Conservation (phyloP, 2,329 filamentous ascomycete genomes). For the Metarhizium guizhouense region DNA sequence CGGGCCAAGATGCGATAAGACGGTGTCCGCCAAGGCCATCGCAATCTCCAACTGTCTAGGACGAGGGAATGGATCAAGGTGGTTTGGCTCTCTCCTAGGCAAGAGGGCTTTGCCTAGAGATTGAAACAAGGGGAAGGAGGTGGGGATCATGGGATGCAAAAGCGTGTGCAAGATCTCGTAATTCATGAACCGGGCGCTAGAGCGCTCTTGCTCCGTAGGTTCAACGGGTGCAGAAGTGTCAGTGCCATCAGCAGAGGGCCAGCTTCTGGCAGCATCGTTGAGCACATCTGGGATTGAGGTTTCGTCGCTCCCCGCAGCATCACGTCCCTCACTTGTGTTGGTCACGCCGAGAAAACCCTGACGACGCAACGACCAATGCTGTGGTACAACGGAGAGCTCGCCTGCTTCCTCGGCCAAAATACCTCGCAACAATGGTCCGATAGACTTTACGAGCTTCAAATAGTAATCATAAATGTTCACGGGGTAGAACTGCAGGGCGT, state of each 20-base stretch:
- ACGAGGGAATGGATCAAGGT: conserved; percentile 50
- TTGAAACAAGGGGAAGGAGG: conserved; percentile 79
- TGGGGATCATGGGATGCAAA: conserved; percentile 67
- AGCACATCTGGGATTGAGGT: conserved; percentile 24
- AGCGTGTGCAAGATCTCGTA: conserved; percentile 68
- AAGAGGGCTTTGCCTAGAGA: conserved; percentile 75
- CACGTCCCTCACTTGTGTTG: conserved; percentile 13
- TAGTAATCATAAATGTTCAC: conserved; percentile 85
- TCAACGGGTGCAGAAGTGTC: conserved; percentile 15
- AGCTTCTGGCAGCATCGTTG: conserved; percentile 14
- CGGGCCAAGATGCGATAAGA: conserved; percentile 56
- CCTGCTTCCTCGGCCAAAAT: conserved; percentile 80
- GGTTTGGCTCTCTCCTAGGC: conserved; percentile 51
- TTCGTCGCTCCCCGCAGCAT: conserved; percentile 10
- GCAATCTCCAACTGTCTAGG: conserved; percentile 47
- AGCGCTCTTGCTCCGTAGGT: conserved; percentile 34
- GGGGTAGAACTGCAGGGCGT: conserved; percentile 57
- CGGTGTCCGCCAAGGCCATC: conserved; percentile 59
- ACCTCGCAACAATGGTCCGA: conserved; percentile 70
- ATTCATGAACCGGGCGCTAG: conserved; percentile 53
- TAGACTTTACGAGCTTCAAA: conserved; percentile 58
- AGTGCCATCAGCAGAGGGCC: conserved; percentile 14
- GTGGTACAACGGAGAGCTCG: conserved; percentile 64
- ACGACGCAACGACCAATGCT: conserved; percentile 45
- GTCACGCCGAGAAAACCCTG: conserved; percentile 17